Base-by-base conservation (phyloP, 2,329 filamentous ascomycete species). In the Neopestalotiopsis rosae region DNA sequence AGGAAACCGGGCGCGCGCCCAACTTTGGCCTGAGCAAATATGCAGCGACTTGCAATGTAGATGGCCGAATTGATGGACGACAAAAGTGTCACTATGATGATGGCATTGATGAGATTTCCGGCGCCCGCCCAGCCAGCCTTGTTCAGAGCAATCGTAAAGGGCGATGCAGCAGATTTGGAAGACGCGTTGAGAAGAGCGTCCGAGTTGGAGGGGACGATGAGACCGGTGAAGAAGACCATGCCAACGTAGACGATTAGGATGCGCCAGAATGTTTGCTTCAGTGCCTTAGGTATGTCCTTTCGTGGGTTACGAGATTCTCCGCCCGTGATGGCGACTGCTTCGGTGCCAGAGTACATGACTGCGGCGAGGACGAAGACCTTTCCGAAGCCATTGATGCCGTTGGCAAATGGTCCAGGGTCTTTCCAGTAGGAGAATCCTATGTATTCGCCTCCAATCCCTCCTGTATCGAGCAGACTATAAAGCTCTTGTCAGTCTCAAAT, bases 311-410 rank as follows among this genome's bases (percentile, higher is more conserved):
- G 74, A 58, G 74, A 76, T 69, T 79, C 78, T 14, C 73, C 76
- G 4, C 75, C 79, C 0, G 79, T 79, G 63, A 81, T 72, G 0
- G 79, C 79, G 20, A 81, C 67, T 72, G 79, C 78, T 66, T 81
- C 79, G 1, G 78, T 79, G 5, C 79, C 79, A 5, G 74, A 74
- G 64, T 78, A 81, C 67, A 79, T 79, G 2, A 80, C 77, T 2
- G 79, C 78, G 9, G 79, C 79, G 0, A 80, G 70, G 9, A 80
- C 75, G 24, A 80, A 79, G 2, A 74, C 75, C 66, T 79, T 75
- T 2, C 78, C 78, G 59, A 80, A 80, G 0, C 79, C 79, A 30
- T 77, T 73, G 62, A 80, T 78, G 17, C 77, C 78, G 32, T 79
- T 75, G 4, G 75, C 76, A 40, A 79, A 78, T 5, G 74, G 76